Percentiles rank a stretch among this genome's conserved stretches.
These are phyloP conservation scores for Pseudocercospora vitis DNA, from an alignment of 2,329 filamentous ascomycete species.

Conservation along the genomic window DNA sequence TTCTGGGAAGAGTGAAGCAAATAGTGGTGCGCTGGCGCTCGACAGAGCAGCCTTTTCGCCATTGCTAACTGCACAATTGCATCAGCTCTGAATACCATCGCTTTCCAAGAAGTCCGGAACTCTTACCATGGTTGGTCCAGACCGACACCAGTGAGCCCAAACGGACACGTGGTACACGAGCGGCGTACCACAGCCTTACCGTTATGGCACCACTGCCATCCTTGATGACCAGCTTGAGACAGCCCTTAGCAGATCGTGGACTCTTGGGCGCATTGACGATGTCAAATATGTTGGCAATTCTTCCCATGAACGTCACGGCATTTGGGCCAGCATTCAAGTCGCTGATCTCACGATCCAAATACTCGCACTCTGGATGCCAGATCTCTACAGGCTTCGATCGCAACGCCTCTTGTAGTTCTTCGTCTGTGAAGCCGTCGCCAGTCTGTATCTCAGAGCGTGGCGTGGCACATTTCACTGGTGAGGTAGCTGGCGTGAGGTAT, in stretches of 20 bases:
- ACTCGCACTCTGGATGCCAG: conserved; percentile 52
- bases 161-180: conserved; percentile 44
- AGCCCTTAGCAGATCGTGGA: conserved; percentile 51
- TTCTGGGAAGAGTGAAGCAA: conserved; percentile 60
- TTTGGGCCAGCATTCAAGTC: conserved; percentile 52
- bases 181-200: conserved; percentile 54
- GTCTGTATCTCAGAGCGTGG: conserved; percentile 19
- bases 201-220: conserved; percentile 57
- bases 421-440: conserved; percentile 56
- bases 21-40: conserved; percentile 49
- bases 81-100: neutral
- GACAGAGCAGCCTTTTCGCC: conserved; percentile 45
- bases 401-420: conserved; percentile 41
- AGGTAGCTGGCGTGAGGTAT: conserved; percentile 38
- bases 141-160: conserved; percentile 58
- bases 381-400: conserved; percentile 28
- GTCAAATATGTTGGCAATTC: conserved; percentile 58
- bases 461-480: conserved; percentile 24
- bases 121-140: conserved; percentile 55
- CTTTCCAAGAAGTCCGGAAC: neutral
- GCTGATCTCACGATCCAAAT: conserved; percentile 49
- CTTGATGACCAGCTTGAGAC: conserved; percentile 56
- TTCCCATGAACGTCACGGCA: conserved; percentile 54
- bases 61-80: conserved; percentile 43
- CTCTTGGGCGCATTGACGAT: conserved; percentile 45